Evolutionary conservation across 2,329 filamentous ascomycete genomes (phyloP).

Genomic region (Chalara sp.): DNA sequence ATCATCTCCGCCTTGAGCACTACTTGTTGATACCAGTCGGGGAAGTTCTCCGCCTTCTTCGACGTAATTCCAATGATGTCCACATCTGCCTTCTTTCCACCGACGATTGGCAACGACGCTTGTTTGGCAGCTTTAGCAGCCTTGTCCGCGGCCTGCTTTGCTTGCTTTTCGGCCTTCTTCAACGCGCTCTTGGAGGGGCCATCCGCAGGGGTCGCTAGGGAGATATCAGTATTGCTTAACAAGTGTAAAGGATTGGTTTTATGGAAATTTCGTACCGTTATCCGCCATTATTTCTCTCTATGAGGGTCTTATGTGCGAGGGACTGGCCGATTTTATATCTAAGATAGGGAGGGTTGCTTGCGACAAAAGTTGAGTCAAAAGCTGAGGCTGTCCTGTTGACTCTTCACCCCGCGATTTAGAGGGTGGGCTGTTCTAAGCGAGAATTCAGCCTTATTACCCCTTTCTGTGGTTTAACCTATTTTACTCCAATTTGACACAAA

Average conservation of each 20-base stretch:
- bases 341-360: too few relatives aligned
- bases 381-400: too few relatives aligned
- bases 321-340: not conserved
- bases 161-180: constrained; percentile 61
- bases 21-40: constrained; percentile 96
- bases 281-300: constrained; percentile 14
- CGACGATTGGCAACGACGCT: constrained; percentile 42
- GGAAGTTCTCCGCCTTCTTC: constrained; percentile 78
- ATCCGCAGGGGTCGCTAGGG: constrained; percentile 3
- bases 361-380: too few relatives aligned
- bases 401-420: too few relatives aligned
- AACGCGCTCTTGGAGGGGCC: constrained; percentile 53
- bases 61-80: constrained; percentile 84
- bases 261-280: not conserved
- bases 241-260: too few relatives aligned
- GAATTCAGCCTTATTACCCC: too few relatives aligned
- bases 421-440: too few relatives aligned
- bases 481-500: too few relatives aligned
- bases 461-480: too few relatives aligned
- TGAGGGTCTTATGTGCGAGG: not conserved
- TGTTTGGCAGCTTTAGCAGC: constrained; percentile 56
- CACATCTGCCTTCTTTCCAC: constrained; percentile 56
- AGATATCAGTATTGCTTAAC: too few relatives aligned
- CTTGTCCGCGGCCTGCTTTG: constrained; percentile 54
- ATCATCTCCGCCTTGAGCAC: constrained; percentile 96